These are phyloP conservation scores for Ilex asprella DNA, from an alignment of 257 asterid genomes.

Conservation along the genomic window DNA sequence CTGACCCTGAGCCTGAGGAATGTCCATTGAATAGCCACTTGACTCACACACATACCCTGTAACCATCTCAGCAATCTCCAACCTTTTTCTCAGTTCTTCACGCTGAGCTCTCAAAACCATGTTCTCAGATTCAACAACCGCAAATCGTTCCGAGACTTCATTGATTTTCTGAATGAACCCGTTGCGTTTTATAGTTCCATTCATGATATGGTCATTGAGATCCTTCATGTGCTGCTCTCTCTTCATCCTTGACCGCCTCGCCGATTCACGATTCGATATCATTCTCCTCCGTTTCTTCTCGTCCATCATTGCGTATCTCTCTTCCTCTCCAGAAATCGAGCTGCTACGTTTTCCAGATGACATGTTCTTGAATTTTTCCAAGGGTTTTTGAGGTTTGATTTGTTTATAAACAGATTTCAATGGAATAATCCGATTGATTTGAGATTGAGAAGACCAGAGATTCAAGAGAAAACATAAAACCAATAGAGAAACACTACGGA, in stretches of 20 bases:
- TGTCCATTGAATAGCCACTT: slow-evolving; percentile 11
- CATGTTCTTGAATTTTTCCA: neutral
- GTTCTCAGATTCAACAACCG: slow-evolving; percentile 42
- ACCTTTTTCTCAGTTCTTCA: slow-evolving; percentile 38
- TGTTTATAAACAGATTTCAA: too few relatives aligned
- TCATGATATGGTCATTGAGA: slow-evolving; percentile 7
- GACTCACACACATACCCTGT: slow-evolving; percentile 10
- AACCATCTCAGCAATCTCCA: slow-evolving; percentile 27
- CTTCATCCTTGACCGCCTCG: neutral
- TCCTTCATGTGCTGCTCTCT: neutral
- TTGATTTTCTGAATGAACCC: slow-evolving; percentile 18
- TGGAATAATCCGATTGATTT: neutral
- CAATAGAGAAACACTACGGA: neutral
- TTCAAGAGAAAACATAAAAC: neutral
- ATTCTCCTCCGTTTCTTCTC: neutral
- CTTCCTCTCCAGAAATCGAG: neutral
- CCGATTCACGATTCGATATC: neutral
- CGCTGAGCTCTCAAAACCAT: slow-evolving; percentile 26
- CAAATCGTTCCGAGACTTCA: slow-evolving; percentile 15
- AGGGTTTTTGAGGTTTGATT: neutral
- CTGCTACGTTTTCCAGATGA: neutral
- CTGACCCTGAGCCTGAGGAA: slow-evolving; percentile 34
- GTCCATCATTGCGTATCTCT: neutral
- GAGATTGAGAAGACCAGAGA: too few relatives aligned
- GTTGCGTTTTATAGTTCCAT: slow-evolving; percentile 14